These are phyloP conservation scores for Phaeotremella fagi DNA, from an alignment of 768 basidiomycete species.

Conservation along the genomic window DNA sequence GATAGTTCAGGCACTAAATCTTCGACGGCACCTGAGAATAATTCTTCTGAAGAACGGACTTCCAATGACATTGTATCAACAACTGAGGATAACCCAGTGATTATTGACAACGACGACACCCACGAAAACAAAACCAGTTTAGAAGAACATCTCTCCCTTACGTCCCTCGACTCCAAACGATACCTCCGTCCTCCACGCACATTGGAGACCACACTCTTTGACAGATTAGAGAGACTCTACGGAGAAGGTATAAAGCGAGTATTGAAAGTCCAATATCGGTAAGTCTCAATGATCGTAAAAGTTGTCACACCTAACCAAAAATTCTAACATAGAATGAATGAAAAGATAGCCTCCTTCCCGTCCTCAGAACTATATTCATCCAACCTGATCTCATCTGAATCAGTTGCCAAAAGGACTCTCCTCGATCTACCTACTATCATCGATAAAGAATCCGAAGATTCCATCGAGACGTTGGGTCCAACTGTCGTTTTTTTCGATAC, in stretches of 20 bases:
- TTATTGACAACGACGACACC: not conserved
- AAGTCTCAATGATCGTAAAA: not conserved
- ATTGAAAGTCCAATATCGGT: constrained; percentile 77
- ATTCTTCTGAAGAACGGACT: too few species aligned
- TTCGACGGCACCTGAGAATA: too few species aligned
- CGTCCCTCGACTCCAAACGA: constrained; percentile 5
- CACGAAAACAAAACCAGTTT: not conserved
- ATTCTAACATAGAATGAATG: constrained; percentile 69
- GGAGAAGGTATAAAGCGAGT: constrained; percentile 76
- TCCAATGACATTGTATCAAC: too few species aligned
- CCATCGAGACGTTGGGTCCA: constrained; percentile 65
- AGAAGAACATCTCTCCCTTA: not conserved
- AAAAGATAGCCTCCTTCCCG: constrained; percentile 76
- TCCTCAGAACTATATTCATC: constrained; percentile 73
- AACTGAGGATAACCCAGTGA: not conserved
- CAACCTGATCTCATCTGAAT: constrained; percentile 63
- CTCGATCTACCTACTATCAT: constrained; percentile 59
- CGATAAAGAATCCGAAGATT: constrained; percentile 56
- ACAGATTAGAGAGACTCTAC: constrained; percentile 83
- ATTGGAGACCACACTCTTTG: constrained; percentile 84
- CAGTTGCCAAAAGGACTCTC: constrained; percentile 70
- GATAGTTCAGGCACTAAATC: too few species aligned
- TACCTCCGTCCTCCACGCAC: constrained; percentile 62
- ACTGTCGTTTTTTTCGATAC: constrained; percentile 94
- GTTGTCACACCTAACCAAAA: not conserved